phyloP scores from a whole-genome alignment of 192 early-diverging fungal species.

The Coemansia sp. region DNA sequence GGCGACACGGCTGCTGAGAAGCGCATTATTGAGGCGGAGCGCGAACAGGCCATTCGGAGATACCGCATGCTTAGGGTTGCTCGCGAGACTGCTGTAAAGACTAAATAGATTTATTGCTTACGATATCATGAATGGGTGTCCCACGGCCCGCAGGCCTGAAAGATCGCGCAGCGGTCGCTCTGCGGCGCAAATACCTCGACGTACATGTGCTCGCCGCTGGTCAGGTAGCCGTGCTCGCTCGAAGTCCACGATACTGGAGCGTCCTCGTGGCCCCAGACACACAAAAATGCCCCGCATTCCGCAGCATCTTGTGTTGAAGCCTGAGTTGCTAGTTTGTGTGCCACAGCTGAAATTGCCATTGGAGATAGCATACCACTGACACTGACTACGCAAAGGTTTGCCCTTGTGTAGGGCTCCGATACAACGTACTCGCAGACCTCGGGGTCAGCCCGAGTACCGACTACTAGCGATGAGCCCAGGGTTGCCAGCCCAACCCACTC shows the following conservation, averaged over 20 bases:
- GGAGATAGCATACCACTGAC: constrained; percentile 31
- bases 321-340: not conserved
- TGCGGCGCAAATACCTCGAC: constrained; percentile 21
- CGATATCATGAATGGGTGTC: constrained; percentile 30
- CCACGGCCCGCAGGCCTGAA: constrained; percentile 50
- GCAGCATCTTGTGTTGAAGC: not conserved
- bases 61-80: constrained; percentile 47
- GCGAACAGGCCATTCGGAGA: constrained; percentile 42
- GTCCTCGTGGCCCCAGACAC: constrained; percentile 52
- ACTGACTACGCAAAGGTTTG: constrained; percentile 6
- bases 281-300: constrained; percentile 8
- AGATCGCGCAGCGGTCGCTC: constrained; percentile 20
- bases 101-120: not conserved
- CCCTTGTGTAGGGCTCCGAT: not conserved
- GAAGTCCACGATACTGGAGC: constrained; percentile 34
- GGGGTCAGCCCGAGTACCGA: not conserved
- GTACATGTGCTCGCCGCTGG: constrained; percentile 46
- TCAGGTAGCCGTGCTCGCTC: constrained; percentile 31
- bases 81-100: constrained; percentile 16
- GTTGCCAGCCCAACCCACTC: constrained; percentile 48
- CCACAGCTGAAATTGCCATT: constrained; percentile 17
- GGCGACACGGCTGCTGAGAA: constrained; percentile 46
- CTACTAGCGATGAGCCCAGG: constrained; percentile 4
- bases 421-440: constrained; percentile 20
- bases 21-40: constrained; percentile 45